These are phyloP conservation scores for Pleurotus citrinopileatus DNA, from an alignment of 768 basidiomycete genomes.

Conservation along the genomic window DNA sequence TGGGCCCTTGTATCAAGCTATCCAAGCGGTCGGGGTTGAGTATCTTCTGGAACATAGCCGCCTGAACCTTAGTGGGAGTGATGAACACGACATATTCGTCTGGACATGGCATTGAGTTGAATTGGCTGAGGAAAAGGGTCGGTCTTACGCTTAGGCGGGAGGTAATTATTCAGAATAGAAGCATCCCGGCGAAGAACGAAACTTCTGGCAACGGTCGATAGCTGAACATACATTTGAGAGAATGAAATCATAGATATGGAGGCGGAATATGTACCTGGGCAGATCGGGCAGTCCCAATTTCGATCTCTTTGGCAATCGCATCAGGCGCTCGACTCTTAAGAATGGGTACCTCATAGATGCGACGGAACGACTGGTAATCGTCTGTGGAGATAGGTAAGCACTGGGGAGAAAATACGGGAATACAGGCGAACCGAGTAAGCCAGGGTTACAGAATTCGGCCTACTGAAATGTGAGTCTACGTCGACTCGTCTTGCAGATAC, in stretches of 20 bases:
- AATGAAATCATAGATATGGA: neutral
- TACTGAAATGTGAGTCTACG: slow-evolving; percentile 22
- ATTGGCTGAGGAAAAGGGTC: neutral
- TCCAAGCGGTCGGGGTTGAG: slow-evolving; percentile 71
- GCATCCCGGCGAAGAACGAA: slow-evolving; percentile 92
- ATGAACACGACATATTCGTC: slow-evolving; percentile 99
- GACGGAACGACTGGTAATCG: slow-evolving; percentile 71
- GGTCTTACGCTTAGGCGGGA: slow-evolving; percentile 86
- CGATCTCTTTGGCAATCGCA: slow-evolving; percentile 66
- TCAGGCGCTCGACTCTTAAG: slow-evolving; percentile 80
- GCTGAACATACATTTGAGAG: slow-evolving; percentile 32
- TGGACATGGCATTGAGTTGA: slow-evolving; percentile 24
- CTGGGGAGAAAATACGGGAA: neutral
- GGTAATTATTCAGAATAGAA: slow-evolving; percentile 71
- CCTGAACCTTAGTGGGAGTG: slow-evolving; percentile 80
- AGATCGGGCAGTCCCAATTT: slow-evolving; percentile 74
- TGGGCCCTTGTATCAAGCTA: slow-evolving; percentile 64
- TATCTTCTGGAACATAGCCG: slow-evolving; percentile 74
- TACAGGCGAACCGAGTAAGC: slow-evolving; percentile 62
- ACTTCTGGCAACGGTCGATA: slow-evolving; percentile 71
- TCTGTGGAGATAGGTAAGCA: slow-evolving; percentile 37
- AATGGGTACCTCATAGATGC: slow-evolving; percentile 86
- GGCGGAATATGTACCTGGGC: slow-evolving; percentile 52
- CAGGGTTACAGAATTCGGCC: slow-evolving; percentile 95
- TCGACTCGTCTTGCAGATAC: neutral